phyloP scores from a whole-genome alignment of 192 early-diverging fungal species.

The Oehlia diaphana region DNA sequence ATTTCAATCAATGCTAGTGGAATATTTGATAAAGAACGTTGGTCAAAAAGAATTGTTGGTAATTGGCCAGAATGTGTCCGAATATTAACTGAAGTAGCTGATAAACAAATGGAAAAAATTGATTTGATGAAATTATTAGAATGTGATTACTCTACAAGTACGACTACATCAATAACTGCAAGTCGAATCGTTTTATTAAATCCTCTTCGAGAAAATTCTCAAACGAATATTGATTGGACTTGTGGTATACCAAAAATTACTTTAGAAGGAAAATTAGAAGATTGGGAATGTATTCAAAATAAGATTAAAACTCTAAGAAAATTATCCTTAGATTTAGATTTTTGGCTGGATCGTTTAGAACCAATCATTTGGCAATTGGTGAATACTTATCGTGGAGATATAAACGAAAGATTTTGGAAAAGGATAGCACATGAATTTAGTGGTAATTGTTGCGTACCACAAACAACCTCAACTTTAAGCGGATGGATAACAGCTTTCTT shows the following conservation, averaged over 20 bases:
- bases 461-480: neutral
- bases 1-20: conserved; percentile 10
- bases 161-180: neutral
- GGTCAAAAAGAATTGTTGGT: neutral
- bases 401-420: conserved; percentile 20
- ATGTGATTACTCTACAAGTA: conserved; percentile 19
- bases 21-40: neutral
- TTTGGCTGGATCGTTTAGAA: conserved; percentile 14
- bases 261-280: conserved; percentile 4
- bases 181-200: conserved; percentile 19
- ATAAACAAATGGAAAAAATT: conserved; percentile 1
- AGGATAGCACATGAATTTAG: neutral
- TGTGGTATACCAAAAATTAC: conserved; percentile 27
- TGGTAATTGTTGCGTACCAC: neutral
- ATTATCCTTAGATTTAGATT: conserved; percentile 15
- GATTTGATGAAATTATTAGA: conserved; percentile 13
- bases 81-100: neutral
- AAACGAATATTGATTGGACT: neutral
- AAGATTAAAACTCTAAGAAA: neutral
- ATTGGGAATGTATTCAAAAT: conserved; percentile 7
- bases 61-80: conserved; percentile 8
- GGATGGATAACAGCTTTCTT: conserved; percentile 21
- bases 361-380: conserved; percentile 12
- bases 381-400: conserved; percentile 1
- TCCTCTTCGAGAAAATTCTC: neutral